phyloP scores from a whole-genome alignment of 2,329 filamentous ascomycete genomes.

The Venturia aucupariae region DNA sequence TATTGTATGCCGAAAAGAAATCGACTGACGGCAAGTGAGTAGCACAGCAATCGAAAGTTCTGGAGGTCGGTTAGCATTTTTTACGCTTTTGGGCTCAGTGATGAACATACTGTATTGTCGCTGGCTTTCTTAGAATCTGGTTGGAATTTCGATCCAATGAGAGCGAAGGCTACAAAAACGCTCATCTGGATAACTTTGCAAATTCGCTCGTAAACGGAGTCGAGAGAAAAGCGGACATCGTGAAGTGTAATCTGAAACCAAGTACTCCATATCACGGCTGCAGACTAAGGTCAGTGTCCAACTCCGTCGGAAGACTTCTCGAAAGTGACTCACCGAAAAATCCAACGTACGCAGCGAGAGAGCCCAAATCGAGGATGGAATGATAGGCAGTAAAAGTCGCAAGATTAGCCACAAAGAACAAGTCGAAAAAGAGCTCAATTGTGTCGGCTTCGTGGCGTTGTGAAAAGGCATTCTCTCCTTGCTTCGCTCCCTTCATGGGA shows the following conservation, averaged over 20 bases:
- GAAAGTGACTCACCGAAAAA: slow-evolving; percentile 24
- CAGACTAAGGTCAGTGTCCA: neutral
- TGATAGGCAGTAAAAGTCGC: slow-evolving; percentile 26
- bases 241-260: slow-evolving; percentile 33
- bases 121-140: slow-evolving; percentile 17
- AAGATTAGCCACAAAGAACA: slow-evolving; percentile 29
- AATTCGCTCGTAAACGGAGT: slow-evolving; percentile 28
- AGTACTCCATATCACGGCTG: slow-evolving; percentile 26
- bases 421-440: slow-evolving; percentile 29
- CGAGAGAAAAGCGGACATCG: slow-evolving; percentile 32
- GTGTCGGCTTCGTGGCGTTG: slow-evolving; percentile 26
- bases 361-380: slow-evolving; percentile 19
- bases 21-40: slow-evolving; percentile 3
- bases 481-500: slow-evolving; percentile 28
- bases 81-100: neutral
- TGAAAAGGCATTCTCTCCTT: slow-evolving; percentile 27
- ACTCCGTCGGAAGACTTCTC: neutral
- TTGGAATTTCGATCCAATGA: slow-evolving; percentile 29
- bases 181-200: slow-evolving; percentile 31
- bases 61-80: neutral
- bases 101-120: neutral
- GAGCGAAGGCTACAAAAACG: slow-evolving; percentile 28
- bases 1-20: slow-evolving; percentile 10
- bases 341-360: slow-evolving; percentile 28
- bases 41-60: slow-evolving; percentile 12